phyloP scores from a whole-genome alignment of 257 asterid species.

The Nyctanthes arbortristis region DNA sequence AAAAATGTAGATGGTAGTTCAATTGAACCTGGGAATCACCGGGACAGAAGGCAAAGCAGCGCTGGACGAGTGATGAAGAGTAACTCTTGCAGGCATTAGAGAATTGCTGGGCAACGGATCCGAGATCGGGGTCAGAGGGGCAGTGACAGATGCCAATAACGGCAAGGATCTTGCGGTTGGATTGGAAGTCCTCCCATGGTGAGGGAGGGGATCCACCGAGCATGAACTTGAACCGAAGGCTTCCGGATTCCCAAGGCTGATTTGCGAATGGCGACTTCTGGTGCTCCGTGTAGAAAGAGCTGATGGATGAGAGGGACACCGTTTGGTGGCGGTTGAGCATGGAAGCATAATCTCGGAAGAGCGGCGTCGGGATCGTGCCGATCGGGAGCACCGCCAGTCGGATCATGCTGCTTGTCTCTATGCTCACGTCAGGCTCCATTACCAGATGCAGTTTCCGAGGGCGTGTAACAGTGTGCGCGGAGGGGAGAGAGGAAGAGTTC shows the following conservation, averaged over 20 bases:
- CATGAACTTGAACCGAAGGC: constrained; percentile 84
- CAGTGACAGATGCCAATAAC: constrained; percentile 88
- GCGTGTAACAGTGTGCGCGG: neutral
- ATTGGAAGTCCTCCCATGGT: constrained; percentile 98
- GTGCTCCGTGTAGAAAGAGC: constrained; percentile 98
- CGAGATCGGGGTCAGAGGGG: constrained; percentile 88
- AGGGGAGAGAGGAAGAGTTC: neutral
- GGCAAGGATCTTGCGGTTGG: constrained; percentile 83
- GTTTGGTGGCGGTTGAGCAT: constrained; percentile 85
- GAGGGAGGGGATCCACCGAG: constrained; percentile 92
- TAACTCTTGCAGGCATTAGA: constrained; percentile 60
- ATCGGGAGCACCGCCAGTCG: constrained; percentile 90
- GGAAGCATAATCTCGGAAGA: constrained; percentile 82
- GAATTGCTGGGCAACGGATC: constrained; percentile 59
- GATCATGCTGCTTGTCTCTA: constrained; percentile 94
- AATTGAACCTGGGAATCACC: constrained; percentile 80
- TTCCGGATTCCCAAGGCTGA: constrained; percentile 95
- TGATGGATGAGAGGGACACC: constrained; percentile 76
- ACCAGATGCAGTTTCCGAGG: constrained; percentile 15
- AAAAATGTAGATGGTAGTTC: neutral
- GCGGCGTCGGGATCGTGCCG: constrained; percentile 55
- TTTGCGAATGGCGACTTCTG: constrained; percentile 88
- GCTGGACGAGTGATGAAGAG: constrained; percentile 77
- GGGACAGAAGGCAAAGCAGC: constrained; percentile 93
- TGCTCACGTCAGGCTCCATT: constrained; percentile 99